A percentile compares a stretch with the other conserved stretches of the same genome.
Evolutionary conservation across 176 grass and related monocot species (phyloP).

Genomic region (Triticum turgidum): DNA sequence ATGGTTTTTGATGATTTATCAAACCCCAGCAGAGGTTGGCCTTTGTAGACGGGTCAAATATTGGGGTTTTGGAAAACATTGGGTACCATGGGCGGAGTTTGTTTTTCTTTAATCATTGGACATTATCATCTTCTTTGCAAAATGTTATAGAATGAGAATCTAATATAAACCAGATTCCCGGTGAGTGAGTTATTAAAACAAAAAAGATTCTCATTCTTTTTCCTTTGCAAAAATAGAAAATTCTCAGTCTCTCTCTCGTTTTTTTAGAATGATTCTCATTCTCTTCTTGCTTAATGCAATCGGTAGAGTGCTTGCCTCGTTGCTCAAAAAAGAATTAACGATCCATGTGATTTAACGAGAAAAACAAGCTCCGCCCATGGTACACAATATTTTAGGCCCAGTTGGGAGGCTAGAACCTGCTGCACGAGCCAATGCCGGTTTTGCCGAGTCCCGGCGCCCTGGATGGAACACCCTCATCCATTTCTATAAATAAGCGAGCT

Average conservation of each 20-base stretch:
- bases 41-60: no score
- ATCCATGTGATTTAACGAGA: not conserved
- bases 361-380: not conserved
- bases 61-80: no score
- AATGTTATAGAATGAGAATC: no score
- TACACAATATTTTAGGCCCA: not conserved
- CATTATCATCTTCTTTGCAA: no score
- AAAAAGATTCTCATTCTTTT: no score
- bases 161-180: no score
- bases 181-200: no score
- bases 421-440: not conserved
- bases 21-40: no score
- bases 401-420: not conserved
- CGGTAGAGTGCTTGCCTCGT: not conserved
- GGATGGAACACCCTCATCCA: not conserved
- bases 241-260: not conserved
- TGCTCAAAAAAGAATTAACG: not conserved
- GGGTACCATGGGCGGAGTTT: no score
- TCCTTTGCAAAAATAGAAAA: no score
- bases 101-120: no score
- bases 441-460: not conserved
- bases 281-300: not conserved
- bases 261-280: not conserved
- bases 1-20: no score
- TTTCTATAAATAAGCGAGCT: conserved; percentile 33